Evolutionary conservation across 331 rosid species (phyloP), one percentile per base, ranked within the genome.

Genomic region (Rhamnella rubrinervis): DNA sequence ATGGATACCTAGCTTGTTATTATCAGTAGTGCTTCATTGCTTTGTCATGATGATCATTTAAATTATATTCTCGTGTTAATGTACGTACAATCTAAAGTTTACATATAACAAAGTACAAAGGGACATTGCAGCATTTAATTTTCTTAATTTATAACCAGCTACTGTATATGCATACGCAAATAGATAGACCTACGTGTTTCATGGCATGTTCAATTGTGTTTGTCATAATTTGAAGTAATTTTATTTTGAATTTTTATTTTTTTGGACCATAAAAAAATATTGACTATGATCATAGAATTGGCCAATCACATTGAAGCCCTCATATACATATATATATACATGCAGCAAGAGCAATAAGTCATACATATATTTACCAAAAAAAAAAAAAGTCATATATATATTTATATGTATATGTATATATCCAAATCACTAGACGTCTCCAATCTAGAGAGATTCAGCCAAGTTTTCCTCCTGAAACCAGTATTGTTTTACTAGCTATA

Each of bases 371-470:
- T n/a, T n/a, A n/a, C n/a, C n/a, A n/a, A n/a, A n/a, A n/a, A n/a
- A n/a, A n/a, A n/a, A n/a, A n/a, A n/a, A n/a, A n/a, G n/a, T n/a
- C n/a, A n/a, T n/a, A n/a, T n/a, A n/a, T n/a, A n/a, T n/a, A n/a
- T n/a, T n/a, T n/a, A n/a, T n/a, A 26, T 25, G 7, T 2, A 65
- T 26, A 47, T 20, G 11, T 60, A 60, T 61, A 49, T 17, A 55
- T 31, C 7, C 47, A 40, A 8, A 40, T 35, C 47, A 46, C 10
- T 8, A 25, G 53, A 59, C 46, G 77, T 79, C 75, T 70, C 67
- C 73, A 53, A 65, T 59, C 70, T 65, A 70, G 70, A 81, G 78
- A 62, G 79, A 74, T 52, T 70, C 20, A 61, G 57, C 76, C 76
- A 71, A 68, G 44, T 85, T 63, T 71, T 66, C 40, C 72, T 77